Evolutionary conservation across 495 filamentous ascomycete genomes (phyloP).

Genomic region (Neurospora sp.): DNA sequence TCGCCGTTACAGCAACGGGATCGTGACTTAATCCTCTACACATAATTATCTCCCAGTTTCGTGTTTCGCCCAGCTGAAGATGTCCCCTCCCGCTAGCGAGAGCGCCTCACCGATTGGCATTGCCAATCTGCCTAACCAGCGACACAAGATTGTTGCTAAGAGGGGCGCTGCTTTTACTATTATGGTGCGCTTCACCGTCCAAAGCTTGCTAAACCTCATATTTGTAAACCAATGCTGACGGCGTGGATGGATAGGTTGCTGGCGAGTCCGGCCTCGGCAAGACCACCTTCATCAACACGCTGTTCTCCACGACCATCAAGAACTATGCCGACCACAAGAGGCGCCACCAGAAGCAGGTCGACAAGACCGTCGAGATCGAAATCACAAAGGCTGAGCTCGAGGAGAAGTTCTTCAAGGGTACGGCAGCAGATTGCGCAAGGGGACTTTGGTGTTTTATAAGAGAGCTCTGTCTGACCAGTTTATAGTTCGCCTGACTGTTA

Average conservation of each 20-base stretch:
- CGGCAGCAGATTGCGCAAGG: constrained; percentile 4
- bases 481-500: constrained; percentile 91
- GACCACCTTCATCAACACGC: constrained; percentile 99
- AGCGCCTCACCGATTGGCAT: constrained; percentile 95
- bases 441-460: not conserved
- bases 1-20: constrained; percentile 10
- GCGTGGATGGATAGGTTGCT: constrained; percentile 55
- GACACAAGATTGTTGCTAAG: constrained; percentile 99
- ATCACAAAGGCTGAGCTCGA: constrained; percentile 99
- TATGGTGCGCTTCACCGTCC: constrained; percentile 54
- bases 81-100: constrained; percentile 69
- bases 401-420: constrained; percentile 99
- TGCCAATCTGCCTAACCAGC: constrained; percentile 97
- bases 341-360: constrained; percentile 95
- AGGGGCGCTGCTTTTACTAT: constrained; percentile 97
- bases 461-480: constrained; percentile 8
- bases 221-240: constrained; percentile 21
- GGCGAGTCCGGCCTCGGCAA: constrained; percentile 98
- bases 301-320: constrained; percentile 99
- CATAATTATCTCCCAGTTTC: constrained; percentile 3
- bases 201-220: not conserved
- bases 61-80: constrained; percentile 32
- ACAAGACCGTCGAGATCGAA: constrained; percentile 99
- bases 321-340: constrained; percentile 99
- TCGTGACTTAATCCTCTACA: constrained; percentile 1